A percentile compares a stretch with the other conserved stretches of the same genome.
phyloP scores from a whole-genome alignment of 495 filamentous ascomycete species.

The Cudoniella acicularis region DNA sequence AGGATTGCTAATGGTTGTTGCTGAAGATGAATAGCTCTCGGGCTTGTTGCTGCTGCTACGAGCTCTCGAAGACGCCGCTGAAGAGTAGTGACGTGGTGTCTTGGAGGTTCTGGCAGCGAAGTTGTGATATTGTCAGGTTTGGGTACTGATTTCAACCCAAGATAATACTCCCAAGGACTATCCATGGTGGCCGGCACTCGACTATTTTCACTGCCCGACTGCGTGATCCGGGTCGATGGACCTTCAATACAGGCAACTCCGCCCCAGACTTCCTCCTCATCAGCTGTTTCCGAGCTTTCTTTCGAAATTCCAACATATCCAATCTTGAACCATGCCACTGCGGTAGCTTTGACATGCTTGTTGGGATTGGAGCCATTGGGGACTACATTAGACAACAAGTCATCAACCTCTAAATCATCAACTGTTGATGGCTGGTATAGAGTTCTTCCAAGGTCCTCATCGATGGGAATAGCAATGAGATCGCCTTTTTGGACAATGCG shows the following conservation, averaged over 20 bases:
- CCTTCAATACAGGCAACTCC: slow-evolving; percentile 80
- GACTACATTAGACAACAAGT: slow-evolving; percentile 43
- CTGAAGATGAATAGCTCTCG: slow-evolving; percentile 77
- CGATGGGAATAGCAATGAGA: slow-evolving; percentile 79
- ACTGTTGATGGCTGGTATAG: slow-evolving; percentile 58
- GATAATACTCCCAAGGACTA: slow-evolving; percentile 83
- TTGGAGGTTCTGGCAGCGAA: slow-evolving; percentile 19
- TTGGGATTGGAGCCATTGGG: slow-evolving; percentile 30
- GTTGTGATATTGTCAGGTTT: slow-evolving; percentile 26
- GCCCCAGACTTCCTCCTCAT: slow-evolving; percentile 70
- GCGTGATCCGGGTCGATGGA: slow-evolving; percentile 77
- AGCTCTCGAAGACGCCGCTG: slow-evolving; percentile 79
- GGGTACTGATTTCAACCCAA: slow-evolving; percentile 59
- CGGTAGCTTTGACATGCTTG: slow-evolving; percentile 40
- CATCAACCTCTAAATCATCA: slow-evolving; percentile 64
- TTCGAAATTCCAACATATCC: slow-evolving; percentile 62
- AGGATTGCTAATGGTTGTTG: slow-evolving; percentile 87
- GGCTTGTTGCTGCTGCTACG: slow-evolving; percentile 81
- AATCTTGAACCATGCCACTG: slow-evolving; percentile 87
- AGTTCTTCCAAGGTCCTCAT: slow-evolving; percentile 72
- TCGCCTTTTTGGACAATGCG: slow-evolving; percentile 82
- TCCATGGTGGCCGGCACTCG: slow-evolving; percentile 68
- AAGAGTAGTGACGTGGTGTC: slow-evolving; percentile 45
- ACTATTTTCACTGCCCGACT: slow-evolving; percentile 77
- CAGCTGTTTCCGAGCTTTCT: slow-evolving; percentile 42